Base-by-base conservation (phyloP, 2,329 filamentous ascomycete genomes). In the Camillea tinctor region DNA sequence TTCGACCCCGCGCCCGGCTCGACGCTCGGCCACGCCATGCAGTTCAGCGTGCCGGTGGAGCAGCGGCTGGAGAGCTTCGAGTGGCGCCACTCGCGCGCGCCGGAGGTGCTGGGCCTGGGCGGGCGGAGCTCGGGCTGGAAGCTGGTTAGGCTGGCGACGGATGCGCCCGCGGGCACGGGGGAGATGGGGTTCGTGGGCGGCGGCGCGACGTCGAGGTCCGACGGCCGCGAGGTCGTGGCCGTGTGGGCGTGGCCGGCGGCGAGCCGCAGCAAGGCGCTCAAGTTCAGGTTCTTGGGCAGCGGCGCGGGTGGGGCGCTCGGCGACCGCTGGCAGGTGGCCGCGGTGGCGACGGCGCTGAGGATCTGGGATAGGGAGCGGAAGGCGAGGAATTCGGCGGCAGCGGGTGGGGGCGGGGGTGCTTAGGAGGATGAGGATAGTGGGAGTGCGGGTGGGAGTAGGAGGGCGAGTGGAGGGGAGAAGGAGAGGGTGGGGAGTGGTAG, bases 161-260 rank as follows among this genome's bases (percentile, higher is more conserved):
- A 62, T 40, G 59, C 66, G 20, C 64, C 62, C 19, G 64, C 60
- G 1, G 65, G 56, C 13, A 15, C 55, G 6, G 57, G 57, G 1
- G 65, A 60, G 1, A 66, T 58, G 11, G 60, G 51, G 20, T 55
- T 55, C 23, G 60, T 58, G 53, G 59, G 63, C 15, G 59, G 56
- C 22, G 67, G 64, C 1, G 59, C 64, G 21, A 66, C 69, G 36
- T 30, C 36, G 36, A 56, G 66, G 6, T 69, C 72, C 17, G 76
- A 76, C 49, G 74, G 75, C 2, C 70, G 70, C 48, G 79, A 81
- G 69, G 72, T 81, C 17, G 78, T 81, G 13, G 79, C 79, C 0
- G 73, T 74, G 3, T 79, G 73, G 69, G 68, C 73, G 40, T 68
- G 55, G 52, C 49, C 63, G 2, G 59, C 60, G 13, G 69, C 72